phyloP scores from a whole-genome alignment of 148 eudicot species.

The Pharnaceum exiguum region DNA sequence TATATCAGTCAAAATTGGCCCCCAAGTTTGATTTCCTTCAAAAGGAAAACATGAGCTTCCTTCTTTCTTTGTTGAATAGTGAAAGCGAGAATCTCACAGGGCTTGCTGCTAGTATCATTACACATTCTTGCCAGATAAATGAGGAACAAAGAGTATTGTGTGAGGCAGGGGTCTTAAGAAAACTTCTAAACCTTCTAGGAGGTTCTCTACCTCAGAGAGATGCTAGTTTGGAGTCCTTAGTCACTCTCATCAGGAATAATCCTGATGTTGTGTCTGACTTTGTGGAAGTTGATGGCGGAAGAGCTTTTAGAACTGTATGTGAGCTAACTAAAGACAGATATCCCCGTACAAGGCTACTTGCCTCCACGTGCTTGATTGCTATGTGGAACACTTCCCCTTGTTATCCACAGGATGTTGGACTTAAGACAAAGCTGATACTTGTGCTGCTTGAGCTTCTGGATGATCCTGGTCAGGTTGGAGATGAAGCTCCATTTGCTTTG shows the following conservation, averaged over 20 bases:
- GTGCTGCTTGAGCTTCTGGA: slow-evolving; percentile 83
- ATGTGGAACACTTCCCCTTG: slow-evolving; percentile 60
- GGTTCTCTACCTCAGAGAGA: slow-evolving; percentile 83
- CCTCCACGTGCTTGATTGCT: slow-evolving; percentile 73
- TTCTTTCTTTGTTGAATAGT: slow-evolving; percentile 66
- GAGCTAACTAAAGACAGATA: slow-evolving; percentile 67
- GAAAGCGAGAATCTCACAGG: slow-evolving; percentile 85
- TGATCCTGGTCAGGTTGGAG: slow-evolving; percentile 95
- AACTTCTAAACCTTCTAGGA: slow-evolving; percentile 63
- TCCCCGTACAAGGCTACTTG: slow-evolving; percentile 80
- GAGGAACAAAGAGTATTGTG: slow-evolving; percentile 62
- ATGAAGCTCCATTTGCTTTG: slow-evolving; percentile 85
- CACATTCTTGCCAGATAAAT: slow-evolving; percentile 75
- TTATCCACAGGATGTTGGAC: slow-evolving; percentile 50
- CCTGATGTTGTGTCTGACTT: slow-evolving; percentile 50
- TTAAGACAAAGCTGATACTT: slow-evolving; percentile 51
- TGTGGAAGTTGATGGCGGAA: slow-evolving; percentile 63
- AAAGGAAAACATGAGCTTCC: slow-evolving; percentile 60
- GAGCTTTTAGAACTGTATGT: slow-evolving; percentile 45
- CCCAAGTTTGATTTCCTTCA: slow-evolving; percentile 77
- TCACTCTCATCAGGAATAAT: slow-evolving; percentile 58
- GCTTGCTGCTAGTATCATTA: slow-evolving; percentile 87
- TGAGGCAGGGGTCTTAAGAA: slow-evolving; percentile 75
- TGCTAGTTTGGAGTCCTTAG: slow-evolving; percentile 85
- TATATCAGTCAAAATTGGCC: slow-evolving; percentile 86